These are phyloP conservation scores for Bipolaris zeicola DNA, from an alignment of 2,329 filamentous ascomycete species.

Conservation along the genomic window DNA sequence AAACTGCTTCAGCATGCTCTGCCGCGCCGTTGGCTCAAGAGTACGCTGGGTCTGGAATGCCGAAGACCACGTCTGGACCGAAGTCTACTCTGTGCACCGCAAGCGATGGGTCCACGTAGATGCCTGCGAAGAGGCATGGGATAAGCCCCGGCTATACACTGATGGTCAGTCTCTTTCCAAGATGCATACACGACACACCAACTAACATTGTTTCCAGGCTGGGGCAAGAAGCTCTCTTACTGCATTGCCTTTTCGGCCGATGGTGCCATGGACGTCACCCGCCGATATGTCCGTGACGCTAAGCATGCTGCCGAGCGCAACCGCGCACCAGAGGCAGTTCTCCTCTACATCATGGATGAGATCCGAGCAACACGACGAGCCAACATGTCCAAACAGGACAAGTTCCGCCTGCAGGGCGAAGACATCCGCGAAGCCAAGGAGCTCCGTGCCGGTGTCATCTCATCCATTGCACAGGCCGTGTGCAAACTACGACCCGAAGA, in stretches of 20 bases:
- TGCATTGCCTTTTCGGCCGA: conserved; percentile 96
- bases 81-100: conserved; percentile 93
- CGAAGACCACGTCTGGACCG: conserved; percentile 97
- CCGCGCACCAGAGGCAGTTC: conserved; percentile 83
- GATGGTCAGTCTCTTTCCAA: conserved; percentile 64
- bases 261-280: conserved; percentile 71
- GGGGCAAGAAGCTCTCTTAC: conserved; percentile 96
- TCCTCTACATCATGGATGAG: conserved; percentile 90
- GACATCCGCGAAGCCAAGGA: conserved; percentile 77
- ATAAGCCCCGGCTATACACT: conserved; percentile 88
- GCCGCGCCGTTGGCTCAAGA: conserved; percentile 85
- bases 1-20: conserved; percentile 98
- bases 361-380: conserved; percentile 82
- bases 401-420: conserved; percentile 80
- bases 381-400: conserved; percentile 84
- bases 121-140: conserved; percentile 92
- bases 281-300: conserved; percentile 71
- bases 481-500: conserved; percentile 66
- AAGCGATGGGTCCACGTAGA: conserved; percentile 97
- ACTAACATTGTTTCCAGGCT: conserved; percentile 59
- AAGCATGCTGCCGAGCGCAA: conserved; percentile 76
- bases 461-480: conserved; percentile 74
- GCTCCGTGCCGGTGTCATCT: conserved; percentile 74
- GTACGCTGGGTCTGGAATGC: conserved; percentile 98
- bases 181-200: background rate